These are phyloP conservation scores for Nothophytophthora sp. DNA, from an alignment of 352 stramenopile species.

Conservation along the genomic window DNA sequence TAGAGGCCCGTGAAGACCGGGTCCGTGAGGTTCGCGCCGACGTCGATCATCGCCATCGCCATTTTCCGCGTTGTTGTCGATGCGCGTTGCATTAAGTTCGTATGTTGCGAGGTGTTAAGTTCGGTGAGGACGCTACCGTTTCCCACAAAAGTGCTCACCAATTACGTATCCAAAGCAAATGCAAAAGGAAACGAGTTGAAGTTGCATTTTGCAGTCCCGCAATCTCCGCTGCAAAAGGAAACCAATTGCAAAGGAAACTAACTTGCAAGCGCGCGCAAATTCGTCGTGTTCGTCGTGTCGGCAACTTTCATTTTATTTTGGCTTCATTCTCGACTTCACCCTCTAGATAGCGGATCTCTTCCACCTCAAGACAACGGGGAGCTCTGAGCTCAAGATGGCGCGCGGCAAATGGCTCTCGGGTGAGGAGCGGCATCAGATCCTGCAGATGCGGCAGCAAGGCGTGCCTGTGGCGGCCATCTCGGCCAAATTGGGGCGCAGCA, in stretches of 20 bases:
- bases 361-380: too few species aligned
- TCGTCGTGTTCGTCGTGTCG: too few species aligned
- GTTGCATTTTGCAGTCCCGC: slow-evolving; percentile 5
- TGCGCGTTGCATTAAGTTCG: slow-evolving; percentile 17
- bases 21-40: slow-evolving; percentile 95
- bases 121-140: slow-evolving; percentile 1
- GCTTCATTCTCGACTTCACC: too few species aligned
- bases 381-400: slow-evolving; percentile 32
- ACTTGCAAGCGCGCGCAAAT: too few species aligned
- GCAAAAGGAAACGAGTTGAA: slow-evolving; percentile 16
- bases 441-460: slow-evolving; percentile 37
- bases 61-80: slow-evolving; percentile 11
- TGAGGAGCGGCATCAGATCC: slow-evolving; percentile 39
- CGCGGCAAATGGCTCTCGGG: slow-evolving; percentile 40
- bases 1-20: slow-evolving; percentile 92
- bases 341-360: too few species aligned
- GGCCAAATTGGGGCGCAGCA: slow-evolving; percentile 31
- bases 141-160: slow-evolving; percentile 9
- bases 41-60: slow-evolving; percentile 82
- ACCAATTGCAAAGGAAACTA: slow-evolving; percentile 18
- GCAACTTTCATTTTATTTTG: too few species aligned
- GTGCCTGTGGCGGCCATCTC: slow-evolving; percentile 42
- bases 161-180: slow-evolving; percentile 26
- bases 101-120: background rate
- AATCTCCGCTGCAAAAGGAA: slow-evolving; percentile 2